Evolutionary conservation across 1,139 yeast species (phyloP), one percentile per base, ranked within the genome.

Genomic region (Suhomyces guaymorum): DNA sequence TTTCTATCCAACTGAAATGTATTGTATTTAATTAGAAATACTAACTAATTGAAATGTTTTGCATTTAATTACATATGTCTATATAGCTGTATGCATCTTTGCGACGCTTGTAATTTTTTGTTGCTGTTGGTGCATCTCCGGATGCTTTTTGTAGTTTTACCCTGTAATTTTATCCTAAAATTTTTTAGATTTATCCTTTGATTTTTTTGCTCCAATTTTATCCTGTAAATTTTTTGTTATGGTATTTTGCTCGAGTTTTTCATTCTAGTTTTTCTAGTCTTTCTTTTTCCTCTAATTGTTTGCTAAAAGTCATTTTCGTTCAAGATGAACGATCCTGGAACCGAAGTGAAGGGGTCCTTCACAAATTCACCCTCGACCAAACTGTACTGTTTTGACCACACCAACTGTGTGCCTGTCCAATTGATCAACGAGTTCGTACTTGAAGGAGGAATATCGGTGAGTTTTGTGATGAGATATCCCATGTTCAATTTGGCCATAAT

Each of bases 401-500:
- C 53, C 33, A 63, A 44, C 39, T 66, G 68, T 4, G 63, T 49
- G 2, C 58, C 44, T 28, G 54, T 53, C 71, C 71, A 66, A 30
- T 53, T 47, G 3, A 59, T 46, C 24, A 64, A 47, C 16, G 54
- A 49, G 21, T 42, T 48, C 20, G 35, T 38, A 29, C 28, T 38
- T 15, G 48, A 44, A 4, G 83, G 82, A 2, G 77, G 71, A 0
- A 75, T 73, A 32, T 75, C 79, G 2, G 80, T 61, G 10, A 80
- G 60, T 47, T 75, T 75, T 7, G 82, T 72, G 27, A 79, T 55
- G 31, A 79, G 58, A 44, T 74, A 76, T 1, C 82, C 83, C 20
- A 75, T 63, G 25, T 73, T 66, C 5, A 78, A 66, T 47, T 77
- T 75, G 3, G 81, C 82, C 36, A 76, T 53, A n/a, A 78, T 76